A percentile compares a stretch with the other conserved stretches of the same genome.
Conservation (phyloP, 495 filamentous ascomycete genomes). For the Neurospora hispaniola region DNA sequence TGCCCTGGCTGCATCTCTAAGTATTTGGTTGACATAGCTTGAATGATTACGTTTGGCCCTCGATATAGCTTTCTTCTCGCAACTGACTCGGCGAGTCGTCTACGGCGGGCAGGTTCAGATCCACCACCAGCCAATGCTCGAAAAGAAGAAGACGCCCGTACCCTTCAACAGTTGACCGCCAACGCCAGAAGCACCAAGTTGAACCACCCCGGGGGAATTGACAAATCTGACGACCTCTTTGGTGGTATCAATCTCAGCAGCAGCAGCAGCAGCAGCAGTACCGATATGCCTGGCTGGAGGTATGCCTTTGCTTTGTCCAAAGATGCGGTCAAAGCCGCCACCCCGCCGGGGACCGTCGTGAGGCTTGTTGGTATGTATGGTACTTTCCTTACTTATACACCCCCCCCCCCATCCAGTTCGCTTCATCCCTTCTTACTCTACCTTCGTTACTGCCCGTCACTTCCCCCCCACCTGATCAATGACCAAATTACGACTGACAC, state of each 20-base stretch:
- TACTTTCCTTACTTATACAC: too few species aligned
- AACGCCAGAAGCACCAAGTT: background rate
- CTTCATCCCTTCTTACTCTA: too few species aligned
- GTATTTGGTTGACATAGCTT: background rate
- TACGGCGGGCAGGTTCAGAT: background rate
- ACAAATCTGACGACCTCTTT: background rate
- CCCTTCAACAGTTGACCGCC: background rate
- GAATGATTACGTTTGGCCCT: background rate
- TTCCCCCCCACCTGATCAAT: too few species aligned
- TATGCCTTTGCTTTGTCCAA: conserved; percentile 19
- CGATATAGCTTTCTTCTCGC: background rate
- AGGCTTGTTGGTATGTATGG: conserved; percentile 11
- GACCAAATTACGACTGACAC: background rate
- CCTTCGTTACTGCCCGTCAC: too few species aligned
- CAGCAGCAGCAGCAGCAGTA: background rate
- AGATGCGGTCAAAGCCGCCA: conserved; percentile 17
- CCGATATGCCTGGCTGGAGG: conserved; percentile 18
- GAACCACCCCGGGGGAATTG: background rate
- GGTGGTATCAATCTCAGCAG: background rate
- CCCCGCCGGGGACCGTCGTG: conserved; percentile 22
- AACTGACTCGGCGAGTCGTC: background rate
- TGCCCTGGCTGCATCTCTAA: background rate
- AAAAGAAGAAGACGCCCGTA: background rate
- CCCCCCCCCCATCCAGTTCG: too few species aligned
- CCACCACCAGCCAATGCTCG: background rate